phyloP scores from a whole-genome alignment of 2,329 filamentous ascomycete species.

The Setomelanomma holmii region DNA sequence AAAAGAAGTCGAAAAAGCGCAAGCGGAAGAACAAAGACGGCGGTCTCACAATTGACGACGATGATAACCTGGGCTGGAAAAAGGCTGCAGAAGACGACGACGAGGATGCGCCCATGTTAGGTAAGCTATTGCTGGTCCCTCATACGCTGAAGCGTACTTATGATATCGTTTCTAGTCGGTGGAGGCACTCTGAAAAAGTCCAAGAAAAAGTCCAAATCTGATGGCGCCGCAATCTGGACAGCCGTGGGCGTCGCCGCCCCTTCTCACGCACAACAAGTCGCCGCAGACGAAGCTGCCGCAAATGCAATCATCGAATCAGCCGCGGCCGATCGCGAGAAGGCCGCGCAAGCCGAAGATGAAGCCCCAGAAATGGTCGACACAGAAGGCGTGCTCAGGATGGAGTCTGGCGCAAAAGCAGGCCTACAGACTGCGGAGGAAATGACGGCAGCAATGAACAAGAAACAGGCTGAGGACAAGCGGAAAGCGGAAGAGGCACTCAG shows the following conservation, averaged over 20 bases:
- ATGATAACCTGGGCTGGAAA: conserved; percentile 63
- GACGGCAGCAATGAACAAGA: conserved; percentile 61
- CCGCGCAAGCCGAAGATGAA: conserved; percentile 56
- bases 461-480: conserved; percentile 68
- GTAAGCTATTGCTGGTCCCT: conserved; percentile 26
- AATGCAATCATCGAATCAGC: conserved; percentile 80
- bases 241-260: conserved; percentile 64
- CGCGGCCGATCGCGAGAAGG: conserved; percentile 66
- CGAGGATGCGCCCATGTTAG: conserved; percentile 59
- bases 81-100: conserved; percentile 60
- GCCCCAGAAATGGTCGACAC: conserved; percentile 48
- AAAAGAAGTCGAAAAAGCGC: conserved; percentile 61
- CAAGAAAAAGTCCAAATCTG: conserved; percentile 67
- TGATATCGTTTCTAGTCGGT: conserved; percentile 31
- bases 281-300: conserved; percentile 74
- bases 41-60: conserved; percentile 58
- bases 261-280: conserved; percentile 63
- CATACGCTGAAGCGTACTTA: no score
- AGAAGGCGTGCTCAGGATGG: conserved; percentile 68
- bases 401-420: conserved; percentile 85
- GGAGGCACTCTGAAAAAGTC: conserved; percentile 48
- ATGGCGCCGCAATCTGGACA: conserved; percentile 66
- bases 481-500: conserved; percentile 51
- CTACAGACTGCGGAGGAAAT: conserved; percentile 85
- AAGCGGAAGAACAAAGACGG: conserved; percentile 54